Base-by-base conservation (phyloP, 2,329 filamentous ascomycete species). In the Diaporthe batatas region DNA sequence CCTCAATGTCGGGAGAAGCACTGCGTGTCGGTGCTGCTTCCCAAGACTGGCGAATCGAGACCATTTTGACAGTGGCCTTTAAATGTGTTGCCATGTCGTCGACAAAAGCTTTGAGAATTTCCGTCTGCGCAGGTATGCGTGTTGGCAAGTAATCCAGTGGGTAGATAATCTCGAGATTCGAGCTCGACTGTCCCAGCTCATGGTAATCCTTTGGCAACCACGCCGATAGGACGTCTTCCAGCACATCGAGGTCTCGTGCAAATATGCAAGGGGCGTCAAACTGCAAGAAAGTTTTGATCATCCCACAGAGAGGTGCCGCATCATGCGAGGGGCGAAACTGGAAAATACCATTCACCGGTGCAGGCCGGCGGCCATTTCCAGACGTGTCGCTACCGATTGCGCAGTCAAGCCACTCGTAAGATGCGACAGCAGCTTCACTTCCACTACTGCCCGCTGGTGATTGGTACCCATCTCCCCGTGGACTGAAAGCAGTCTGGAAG, bases 381-480 rank as follows among this genome's bases (percentile, higher is more conserved):
- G 71, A 70, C 10, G 58, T 73, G 42, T 73, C 72, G 12, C 59
- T 73, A 1, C 72, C 72, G 7, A 68, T 34, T n/a, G 72, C 72
- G 14, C 32, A 23, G 79, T 76, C 36, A 83, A 77, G 11, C 44
- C 76, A 76, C 70, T 82, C 74, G 78, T 81, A 78, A 44, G 82
- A 75, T 64, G 84, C 84, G 73, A 75, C 73, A 2, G 79, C 77
- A 34, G 75, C 79, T 14, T 75, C 78, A 6, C 76, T 77, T 14
- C 79, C 79, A n/a, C 76, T 77, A 5, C 84, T 86, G 3, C 82
- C 83, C 2, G 82, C 84, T 79, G 82, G 79, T 1, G 83, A 82
- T 70, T 84, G 83, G 51, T 86, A 87, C 0, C 83, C 83, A 75
- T 90, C 88, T 0, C 83, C 87, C 47, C 85, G 79, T 4, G 85